These are phyloP conservation scores for Hymenoscyphus albidus DNA, from an alignment of 2,329 filamentous ascomycete genomes.

Conservation along the genomic window DNA sequence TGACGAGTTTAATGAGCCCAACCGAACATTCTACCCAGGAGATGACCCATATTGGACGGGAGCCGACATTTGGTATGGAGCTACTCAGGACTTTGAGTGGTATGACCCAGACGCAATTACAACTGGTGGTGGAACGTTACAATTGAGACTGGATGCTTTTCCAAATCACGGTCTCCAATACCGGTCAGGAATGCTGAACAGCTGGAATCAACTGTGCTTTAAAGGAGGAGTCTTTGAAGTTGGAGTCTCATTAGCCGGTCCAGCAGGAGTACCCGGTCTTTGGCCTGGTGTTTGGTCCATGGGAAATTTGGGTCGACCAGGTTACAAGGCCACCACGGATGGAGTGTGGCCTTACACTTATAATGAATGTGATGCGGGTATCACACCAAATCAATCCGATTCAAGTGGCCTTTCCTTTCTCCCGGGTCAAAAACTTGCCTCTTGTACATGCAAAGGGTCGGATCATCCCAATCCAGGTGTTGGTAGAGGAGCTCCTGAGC, in stretches of 20 bases:
- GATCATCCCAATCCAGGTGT: constrained; percentile 64
- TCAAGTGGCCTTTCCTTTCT: constrained; percentile 61
- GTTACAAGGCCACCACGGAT: constrained; percentile 49
- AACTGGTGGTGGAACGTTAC: constrained; percentile 44
- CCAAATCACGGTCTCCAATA: constrained; percentile 44
- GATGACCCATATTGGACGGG: constrained; percentile 54
- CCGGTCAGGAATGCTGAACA: constrained; percentile 49
- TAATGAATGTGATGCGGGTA: constrained; percentile 55
- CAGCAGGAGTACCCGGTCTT: constrained; percentile 44
- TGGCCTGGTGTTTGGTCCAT: constrained; percentile 54
- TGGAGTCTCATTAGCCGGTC: constrained; percentile 49
- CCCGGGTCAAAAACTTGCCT: constrained; percentile 64
- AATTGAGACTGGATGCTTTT: constrained; percentile 44
- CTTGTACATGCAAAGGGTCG: constrained; percentile 59
- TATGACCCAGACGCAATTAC: constrained; percentile 45
- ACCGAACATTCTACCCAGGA: constrained; percentile 52
- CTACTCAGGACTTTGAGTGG: constrained; percentile 44
- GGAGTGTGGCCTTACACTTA: constrained; percentile 55
- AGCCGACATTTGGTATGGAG: constrained; percentile 52
- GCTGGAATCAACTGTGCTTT: constrained; percentile 52
- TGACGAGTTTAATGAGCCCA: constrained; percentile 52
- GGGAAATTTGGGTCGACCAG: constrained; percentile 51
- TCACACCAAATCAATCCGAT: constrained; percentile 66
- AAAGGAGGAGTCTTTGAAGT: constrained; percentile 52
- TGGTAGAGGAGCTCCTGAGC: constrained; percentile 64